Evolutionary conservation across 2,329 filamentous ascomycete species (phyloP).

Genomic region (Paecilomyces fulvus): DNA sequence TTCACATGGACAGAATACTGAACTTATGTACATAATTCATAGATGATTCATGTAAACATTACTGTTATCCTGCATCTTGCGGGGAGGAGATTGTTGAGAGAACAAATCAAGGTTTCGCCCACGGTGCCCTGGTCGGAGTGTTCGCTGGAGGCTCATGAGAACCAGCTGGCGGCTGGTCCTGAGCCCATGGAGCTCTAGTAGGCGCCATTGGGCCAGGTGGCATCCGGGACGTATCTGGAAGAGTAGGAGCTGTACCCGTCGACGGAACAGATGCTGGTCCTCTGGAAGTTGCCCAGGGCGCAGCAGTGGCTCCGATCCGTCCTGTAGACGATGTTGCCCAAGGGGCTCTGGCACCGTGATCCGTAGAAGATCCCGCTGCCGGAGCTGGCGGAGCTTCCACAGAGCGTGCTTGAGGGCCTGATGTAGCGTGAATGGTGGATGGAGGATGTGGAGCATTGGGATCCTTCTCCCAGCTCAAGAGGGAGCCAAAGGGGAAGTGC

Average conservation of each 20-base stretch:
- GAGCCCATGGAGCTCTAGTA: constrained; percentile 2
- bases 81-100: not conserved
- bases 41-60: not conserved
- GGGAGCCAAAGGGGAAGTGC: constrained; percentile 75
- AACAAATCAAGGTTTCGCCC: constrained; percentile 20
- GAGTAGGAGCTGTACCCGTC: not conserved
- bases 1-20: not conserved
- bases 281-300: constrained; percentile 20
- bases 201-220: not conserved
- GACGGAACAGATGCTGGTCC: constrained; percentile 5
- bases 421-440: constrained; percentile 47
- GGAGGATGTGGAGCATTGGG: constrained; percentile 47
- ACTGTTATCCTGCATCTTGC: not conserved
- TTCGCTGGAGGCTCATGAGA: constrained; percentile 9
- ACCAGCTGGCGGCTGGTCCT: constrained; percentile 8
- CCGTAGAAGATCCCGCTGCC: constrained; percentile 8
- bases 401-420: constrained; percentile 17
- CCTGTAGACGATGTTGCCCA: constrained; percentile 21
- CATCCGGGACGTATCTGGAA: not conserved
- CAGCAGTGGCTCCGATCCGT: constrained; percentile 18
- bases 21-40: not conserved
- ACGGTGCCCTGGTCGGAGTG: constrained; percentile 30
- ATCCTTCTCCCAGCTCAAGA: constrained; percentile 70
- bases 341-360: constrained; percentile 24
- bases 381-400: constrained; percentile 10